A percentile compares a stretch with the other conserved stretches of the same genome.
Evolutionary conservation across 2,329 filamentous ascomycete genomes (phyloP).

Genomic region (Aureobasidium sp.): DNA sequence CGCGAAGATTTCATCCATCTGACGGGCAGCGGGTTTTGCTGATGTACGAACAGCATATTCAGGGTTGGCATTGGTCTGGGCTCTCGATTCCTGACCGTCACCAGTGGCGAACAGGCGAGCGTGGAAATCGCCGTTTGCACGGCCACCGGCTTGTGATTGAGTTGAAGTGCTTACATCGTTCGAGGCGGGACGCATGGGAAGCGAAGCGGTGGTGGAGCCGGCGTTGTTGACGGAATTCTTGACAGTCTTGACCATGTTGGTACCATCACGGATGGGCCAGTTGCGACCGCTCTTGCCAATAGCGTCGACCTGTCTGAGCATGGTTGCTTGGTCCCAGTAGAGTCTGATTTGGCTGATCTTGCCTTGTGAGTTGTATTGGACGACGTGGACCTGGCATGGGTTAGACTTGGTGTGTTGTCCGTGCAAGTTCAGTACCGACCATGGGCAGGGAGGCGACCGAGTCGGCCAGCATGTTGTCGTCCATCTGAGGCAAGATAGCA

Average conservation of each 20-base stretch:
- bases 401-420: conserved; percentile 1
- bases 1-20: conserved; percentile 75
- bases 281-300: conserved; percentile 92
- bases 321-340: conserved; percentile 94
- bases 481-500: conserved; percentile 86
- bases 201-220: conserved; percentile 29
- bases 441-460: conserved; percentile 81
- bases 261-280: conserved; percentile 93
- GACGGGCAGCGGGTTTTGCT: conserved; percentile 74
- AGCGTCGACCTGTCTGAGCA: conserved; percentile 93
- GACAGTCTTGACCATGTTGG: conserved; percentile 79
- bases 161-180: conserved; percentile 23
- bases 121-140: conserved; percentile 18
- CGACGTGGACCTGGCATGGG: conserved; percentile 74
- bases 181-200: conserved; percentile 36
- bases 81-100: conserved; percentile 61
- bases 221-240: conserved; percentile 34
- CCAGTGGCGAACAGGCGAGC: conserved; percentile 72
- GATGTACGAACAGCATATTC: conserved; percentile 68
- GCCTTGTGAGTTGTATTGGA: conserved; percentile 78
- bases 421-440: conserved; percentile 58
- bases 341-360: conserved; percentile 91
- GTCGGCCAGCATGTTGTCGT: conserved; percentile 95
- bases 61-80: conserved; percentile 41
- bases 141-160: conserved; percentile 26